Evolutionary conservation across 2,329 filamentous ascomycete genomes (phyloP).

Genomic region (Colletotrichum tropicale): DNA sequence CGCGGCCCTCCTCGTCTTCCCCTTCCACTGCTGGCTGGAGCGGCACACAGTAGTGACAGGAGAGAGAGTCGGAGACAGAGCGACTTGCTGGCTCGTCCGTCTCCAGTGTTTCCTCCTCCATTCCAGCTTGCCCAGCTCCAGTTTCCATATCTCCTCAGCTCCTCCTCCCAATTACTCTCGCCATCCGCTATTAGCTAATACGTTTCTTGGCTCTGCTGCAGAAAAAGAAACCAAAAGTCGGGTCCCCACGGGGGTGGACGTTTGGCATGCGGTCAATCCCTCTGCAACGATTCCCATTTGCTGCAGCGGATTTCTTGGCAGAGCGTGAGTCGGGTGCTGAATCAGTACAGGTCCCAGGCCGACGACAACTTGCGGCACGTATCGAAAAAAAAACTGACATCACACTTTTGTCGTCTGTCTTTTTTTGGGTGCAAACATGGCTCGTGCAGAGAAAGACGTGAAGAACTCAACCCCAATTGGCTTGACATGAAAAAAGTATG

Average conservation of each 20-base stretch:
- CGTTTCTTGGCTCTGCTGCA: background rate
- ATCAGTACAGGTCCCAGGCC: conserved; percentile 4
- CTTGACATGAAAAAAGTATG: background rate
- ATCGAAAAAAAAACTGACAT: background rate
- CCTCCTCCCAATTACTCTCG: background rate
- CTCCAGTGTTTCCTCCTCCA: background rate
- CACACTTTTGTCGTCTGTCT: background rate
- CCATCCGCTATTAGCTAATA: background rate
- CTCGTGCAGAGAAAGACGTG: background rate
- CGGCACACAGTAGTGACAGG: background rate
- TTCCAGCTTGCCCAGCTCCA: background rate
- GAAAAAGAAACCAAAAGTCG: background rate
- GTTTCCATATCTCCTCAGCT: background rate
- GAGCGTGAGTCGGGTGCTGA: background rate
- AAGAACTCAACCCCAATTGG: background rate
- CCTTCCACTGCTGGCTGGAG: background rate
- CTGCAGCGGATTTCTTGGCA: background rate
- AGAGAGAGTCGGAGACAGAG: background rate
- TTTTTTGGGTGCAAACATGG: background rate
- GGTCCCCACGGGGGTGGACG: conserved; percentile 6
- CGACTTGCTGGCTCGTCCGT: background rate
- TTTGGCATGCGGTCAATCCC: background rate
- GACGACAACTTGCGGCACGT: conserved; percentile 3
- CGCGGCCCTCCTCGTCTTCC: background rate
- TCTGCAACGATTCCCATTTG: background rate